Evolutionary conservation across 2,329 filamentous ascomycete species (phyloP).

Genomic region (Aspergillus pseudotamarii): DNA sequence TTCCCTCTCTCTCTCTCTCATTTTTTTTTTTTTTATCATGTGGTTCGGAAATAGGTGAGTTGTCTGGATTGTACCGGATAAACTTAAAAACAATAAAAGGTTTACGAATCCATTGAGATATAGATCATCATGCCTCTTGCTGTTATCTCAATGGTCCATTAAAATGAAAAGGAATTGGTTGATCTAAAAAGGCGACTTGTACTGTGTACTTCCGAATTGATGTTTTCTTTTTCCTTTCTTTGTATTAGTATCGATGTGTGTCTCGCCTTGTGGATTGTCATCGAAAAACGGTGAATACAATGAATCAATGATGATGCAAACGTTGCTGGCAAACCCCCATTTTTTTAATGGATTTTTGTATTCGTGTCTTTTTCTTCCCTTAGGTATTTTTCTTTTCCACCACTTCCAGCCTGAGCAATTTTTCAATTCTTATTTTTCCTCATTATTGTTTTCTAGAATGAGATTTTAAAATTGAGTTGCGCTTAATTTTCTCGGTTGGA

Average conservation of each 20-base stretch:
- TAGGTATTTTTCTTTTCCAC: neutral
- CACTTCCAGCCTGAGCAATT: neutral
- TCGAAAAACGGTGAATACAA: neutral
- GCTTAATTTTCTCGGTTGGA: conserved; percentile 1
- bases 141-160: neutral
- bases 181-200: neutral
- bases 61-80: neutral
- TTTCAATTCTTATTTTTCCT: neutral
- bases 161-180: neutral
- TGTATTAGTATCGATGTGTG: conserved; percentile 5
- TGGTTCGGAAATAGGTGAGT: neutral
- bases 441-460: neutral
- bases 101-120: neutral
- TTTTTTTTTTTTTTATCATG: neutral
- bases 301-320: conserved; percentile 8
- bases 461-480: neutral
- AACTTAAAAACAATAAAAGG: neutral
- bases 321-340: neutral
- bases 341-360: neutral
- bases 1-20: too few relatives aligned
- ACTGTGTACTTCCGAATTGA: neutral
- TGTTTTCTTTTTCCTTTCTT: conserved; percentile 6
- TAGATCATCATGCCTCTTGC: neutral
- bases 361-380: neutral
- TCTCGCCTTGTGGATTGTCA: conserved; percentile 1